Conservation (phyloP, 2,329 filamentous ascomycete species). For the Diaporthe velutina region DNA sequence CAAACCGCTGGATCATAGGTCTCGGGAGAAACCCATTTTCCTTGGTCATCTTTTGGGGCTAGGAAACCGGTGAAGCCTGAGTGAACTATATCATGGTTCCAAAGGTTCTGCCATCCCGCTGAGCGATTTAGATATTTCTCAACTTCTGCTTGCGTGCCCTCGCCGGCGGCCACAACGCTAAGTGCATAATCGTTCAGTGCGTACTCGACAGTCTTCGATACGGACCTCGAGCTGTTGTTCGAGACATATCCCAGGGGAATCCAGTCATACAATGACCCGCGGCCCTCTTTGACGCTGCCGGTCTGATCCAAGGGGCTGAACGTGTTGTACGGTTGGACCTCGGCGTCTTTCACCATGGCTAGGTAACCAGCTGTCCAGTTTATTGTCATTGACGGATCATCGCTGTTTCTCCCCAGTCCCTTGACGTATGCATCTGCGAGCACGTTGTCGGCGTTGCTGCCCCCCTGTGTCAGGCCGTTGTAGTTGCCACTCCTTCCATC, state of each 20-base stretch:
- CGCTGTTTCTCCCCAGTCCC: constrained; percentile 70
- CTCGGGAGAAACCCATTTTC: constrained; percentile 54
- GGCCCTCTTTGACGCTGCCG: constrained; percentile 71
- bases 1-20: constrained; percentile 64
- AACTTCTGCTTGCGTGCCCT: constrained; percentile 59
- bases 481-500: constrained; percentile 78
- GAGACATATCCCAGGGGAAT: constrained; percentile 68
- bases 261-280: constrained; percentile 75
- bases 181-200: constrained; percentile 70
- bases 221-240: constrained; percentile 57
- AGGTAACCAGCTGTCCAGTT: constrained; percentile 77
- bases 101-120: constrained; percentile 72
- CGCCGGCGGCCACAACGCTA: constrained; percentile 65
- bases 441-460: constrained; percentile 79
- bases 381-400: constrained; percentile 62
- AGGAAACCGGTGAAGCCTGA: constrained; percentile 67
- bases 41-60: constrained; percentile 64
- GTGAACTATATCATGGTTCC: constrained; percentile 62
- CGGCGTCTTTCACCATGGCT: constrained; percentile 79
- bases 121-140: constrained; percentile 66
- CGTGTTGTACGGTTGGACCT: constrained; percentile 79
- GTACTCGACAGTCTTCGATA: constrained; percentile 70
- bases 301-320: constrained; percentile 66
- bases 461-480: constrained; percentile 79
- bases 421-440: constrained; percentile 78